Percentiles rank a stretch among this genome's conserved stretches.
phyloP scores from a whole-genome alignment of 257 asterid species.

The Solanum commersonii region DNA sequence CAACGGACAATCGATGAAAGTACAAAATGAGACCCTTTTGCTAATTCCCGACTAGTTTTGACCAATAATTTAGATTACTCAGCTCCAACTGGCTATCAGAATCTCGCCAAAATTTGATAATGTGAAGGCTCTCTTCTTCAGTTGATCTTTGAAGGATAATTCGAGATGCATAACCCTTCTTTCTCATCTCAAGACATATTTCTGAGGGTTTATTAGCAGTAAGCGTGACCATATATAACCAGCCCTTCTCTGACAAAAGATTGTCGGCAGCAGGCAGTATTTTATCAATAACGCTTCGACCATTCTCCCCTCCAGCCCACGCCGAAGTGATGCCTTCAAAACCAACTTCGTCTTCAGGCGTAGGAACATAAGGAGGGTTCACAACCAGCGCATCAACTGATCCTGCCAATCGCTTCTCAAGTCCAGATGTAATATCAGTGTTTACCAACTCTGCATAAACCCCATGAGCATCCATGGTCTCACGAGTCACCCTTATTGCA shows the following conservation, averaged over 20 bases:
- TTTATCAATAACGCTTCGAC: conserved; percentile 68
- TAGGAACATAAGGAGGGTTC: conserved; percentile 96
- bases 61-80: conserved; percentile 7
- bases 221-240: conserved; percentile 76
- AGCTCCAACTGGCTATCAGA: conserved; percentile 29
- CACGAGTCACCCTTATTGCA: conserved; percentile 50
- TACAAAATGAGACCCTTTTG: too few relatives aligned
- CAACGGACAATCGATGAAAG: conserved; percentile 10
- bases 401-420: conserved; percentile 47
- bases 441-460: conserved; percentile 36
- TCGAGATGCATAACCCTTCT: conserved; percentile 73
- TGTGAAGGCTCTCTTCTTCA: conserved; percentile 86
- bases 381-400: conserved; percentile 83
- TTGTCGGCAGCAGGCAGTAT: conserved; percentile 73
- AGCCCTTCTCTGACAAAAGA: conserved; percentile 78
- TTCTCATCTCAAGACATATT: conserved; percentile 72
- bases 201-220: conserved; percentile 61
- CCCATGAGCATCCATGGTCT: conserved; percentile 59
- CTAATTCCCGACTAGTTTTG: neutral
- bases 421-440: conserved; percentile 37
- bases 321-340: conserved; percentile 63
- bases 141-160: conserved; percentile 79
- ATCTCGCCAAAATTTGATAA: conserved; percentile 89
- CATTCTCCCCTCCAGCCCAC: conserved; percentile 97
- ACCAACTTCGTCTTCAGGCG: conserved; percentile 96